These are phyloP conservation scores for Chrysoporthe deuterocubensis DNA, from an alignment of 2,329 filamentous ascomycete genomes.

Conservation along the genomic window DNA sequence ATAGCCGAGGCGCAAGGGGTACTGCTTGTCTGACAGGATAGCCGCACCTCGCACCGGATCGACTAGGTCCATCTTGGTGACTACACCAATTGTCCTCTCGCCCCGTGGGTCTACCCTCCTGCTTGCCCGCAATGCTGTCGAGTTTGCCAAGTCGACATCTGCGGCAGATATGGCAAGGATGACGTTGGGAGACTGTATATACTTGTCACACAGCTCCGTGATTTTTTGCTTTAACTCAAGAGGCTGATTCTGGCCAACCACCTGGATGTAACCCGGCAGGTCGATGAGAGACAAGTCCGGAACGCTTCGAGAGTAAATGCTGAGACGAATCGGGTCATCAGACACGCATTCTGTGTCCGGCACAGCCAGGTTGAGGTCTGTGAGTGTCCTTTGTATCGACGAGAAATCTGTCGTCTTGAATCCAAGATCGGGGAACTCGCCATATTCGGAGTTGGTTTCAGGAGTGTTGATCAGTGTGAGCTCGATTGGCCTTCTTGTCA, in stretches of 20 bases:
- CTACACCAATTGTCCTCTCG: slow-evolving; percentile 96
- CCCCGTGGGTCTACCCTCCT: slow-evolving; percentile 90
- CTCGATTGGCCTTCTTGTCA: slow-evolving; percentile 93
- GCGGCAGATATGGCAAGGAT: slow-evolving; percentile 97
- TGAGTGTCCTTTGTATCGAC: slow-evolving; percentile 90
- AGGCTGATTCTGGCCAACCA: slow-evolving; percentile 88
- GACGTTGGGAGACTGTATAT: slow-evolving; percentile 94
- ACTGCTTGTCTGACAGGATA: slow-evolving; percentile 87
- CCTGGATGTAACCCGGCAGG: slow-evolving; percentile 95
- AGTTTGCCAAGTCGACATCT: slow-evolving; percentile 96
- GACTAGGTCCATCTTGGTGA: slow-evolving; percentile 98
- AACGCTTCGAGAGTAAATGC: slow-evolving; percentile 93
- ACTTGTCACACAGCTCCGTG: slow-evolving; percentile 94
- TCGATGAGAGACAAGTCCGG: slow-evolving; percentile 96
- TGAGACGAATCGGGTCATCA: slow-evolving; percentile 94
- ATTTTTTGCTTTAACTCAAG: slow-evolving; percentile 94
- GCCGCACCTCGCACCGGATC: slow-evolving; percentile 77
- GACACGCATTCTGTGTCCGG: slow-evolving; percentile 90
- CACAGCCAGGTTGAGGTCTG: slow-evolving; percentile 92
- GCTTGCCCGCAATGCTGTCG: slow-evolving; percentile 86
- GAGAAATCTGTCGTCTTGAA: slow-evolving; percentile 89
- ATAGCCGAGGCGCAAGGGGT: slow-evolving; percentile 92
- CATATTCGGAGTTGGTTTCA: slow-evolving; percentile 83
- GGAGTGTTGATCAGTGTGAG: slow-evolving; percentile 95
- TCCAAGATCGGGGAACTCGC: slow-evolving; percentile 92